These are phyloP conservation scores for Raddia guianensis DNA, from an alignment of 176 grass and related monocot genomes.

Conservation along the genomic window DNA sequence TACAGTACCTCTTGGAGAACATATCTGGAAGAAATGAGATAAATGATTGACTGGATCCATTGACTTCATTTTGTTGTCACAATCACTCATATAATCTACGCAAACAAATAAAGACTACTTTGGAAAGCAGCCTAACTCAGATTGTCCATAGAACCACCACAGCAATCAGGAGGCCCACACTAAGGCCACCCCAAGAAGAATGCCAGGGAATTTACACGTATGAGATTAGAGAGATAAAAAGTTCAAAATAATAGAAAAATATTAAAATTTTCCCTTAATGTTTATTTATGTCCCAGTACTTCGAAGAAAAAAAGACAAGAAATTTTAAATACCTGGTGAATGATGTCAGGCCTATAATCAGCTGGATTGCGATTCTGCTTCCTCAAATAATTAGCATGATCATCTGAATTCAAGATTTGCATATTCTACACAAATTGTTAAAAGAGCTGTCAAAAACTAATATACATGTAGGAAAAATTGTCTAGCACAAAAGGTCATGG, in stretches of 20 bases:
- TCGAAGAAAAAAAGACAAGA: too few relatives aligned
- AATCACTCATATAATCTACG: not conserved
- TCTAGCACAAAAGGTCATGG: not conserved
- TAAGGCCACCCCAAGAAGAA: not conserved
- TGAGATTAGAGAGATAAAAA: too few relatives aligned
- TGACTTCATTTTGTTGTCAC: not conserved
- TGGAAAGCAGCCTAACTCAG: not conserved
- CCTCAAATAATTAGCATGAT: slow-evolving; percentile 87
- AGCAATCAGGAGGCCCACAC: not conserved
- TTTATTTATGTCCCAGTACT: too few relatives aligned
- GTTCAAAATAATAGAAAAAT: too few relatives aligned
- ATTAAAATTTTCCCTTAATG: too few relatives aligned
- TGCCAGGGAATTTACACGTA: not conserved
- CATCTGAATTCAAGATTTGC: slow-evolving; percentile 96
- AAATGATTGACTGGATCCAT: not conserved
- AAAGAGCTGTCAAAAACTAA: slow-evolving; percentile 34
- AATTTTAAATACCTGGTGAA: slow-evolving; percentile 70
- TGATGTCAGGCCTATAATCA: slow-evolving; percentile 97
- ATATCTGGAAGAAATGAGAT: not conserved
- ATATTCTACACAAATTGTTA: slow-evolving; percentile 55
- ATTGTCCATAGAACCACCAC: not conserved
- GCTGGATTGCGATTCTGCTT: slow-evolving; percentile 86
- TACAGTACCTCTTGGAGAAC: not conserved
- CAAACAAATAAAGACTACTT: not conserved
- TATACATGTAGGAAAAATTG: not conserved